These are phyloP conservation scores for Exophiala calicioides DNA, from an alignment of 2,329 filamentous ascomycete genomes.

Conservation along the genomic window DNA sequence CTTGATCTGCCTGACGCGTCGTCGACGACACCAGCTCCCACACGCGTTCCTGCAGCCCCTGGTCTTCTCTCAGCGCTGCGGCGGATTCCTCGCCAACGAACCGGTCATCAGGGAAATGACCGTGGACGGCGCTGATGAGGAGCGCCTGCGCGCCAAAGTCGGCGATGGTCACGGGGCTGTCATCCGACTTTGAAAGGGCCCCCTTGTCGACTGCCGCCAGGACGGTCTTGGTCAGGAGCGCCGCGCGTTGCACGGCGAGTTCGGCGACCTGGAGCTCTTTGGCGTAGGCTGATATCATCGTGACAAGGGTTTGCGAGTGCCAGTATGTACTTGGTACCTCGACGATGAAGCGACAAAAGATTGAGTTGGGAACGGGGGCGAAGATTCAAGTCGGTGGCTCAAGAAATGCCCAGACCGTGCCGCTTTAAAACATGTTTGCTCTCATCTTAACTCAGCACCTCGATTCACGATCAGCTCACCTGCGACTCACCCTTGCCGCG, in stretches of 20 bases:
- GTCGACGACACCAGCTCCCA: slow-evolving; percentile 54
- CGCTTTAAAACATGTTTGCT: no score
- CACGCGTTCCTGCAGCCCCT: slow-evolving; percentile 53
- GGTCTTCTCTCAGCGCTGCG: slow-evolving; percentile 53
- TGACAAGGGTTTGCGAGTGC: no score
- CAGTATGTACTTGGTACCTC: no score
- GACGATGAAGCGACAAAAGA: no score
- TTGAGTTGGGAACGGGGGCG: no score
- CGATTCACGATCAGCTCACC: no score
- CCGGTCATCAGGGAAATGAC: slow-evolving; percentile 55
- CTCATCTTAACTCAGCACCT: no score
- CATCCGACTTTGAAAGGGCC: slow-evolving; percentile 59
- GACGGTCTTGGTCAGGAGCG: slow-evolving; percentile 59
- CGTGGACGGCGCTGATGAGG: slow-evolving; percentile 58
- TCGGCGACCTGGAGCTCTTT: slow-evolving; percentile 41
- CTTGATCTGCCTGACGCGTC: slow-evolving; percentile 37
- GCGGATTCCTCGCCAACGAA: slow-evolving; percentile 65
- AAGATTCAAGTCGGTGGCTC: no score
- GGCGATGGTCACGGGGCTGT: slow-evolving; percentile 63
- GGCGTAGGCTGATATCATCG: slow-evolving; percentile 30
- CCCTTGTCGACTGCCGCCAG: slow-evolving; percentile 52
- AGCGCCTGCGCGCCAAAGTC: slow-evolving; percentile 66
- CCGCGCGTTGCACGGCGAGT: slow-evolving; percentile 57
- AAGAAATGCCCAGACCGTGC: no score
- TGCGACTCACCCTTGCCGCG: no score